Percentiles rank a stretch among this genome's conserved stretches.
phyloP scores from a whole-genome alignment of 2,329 filamentous ascomycete species.

The Colletotrichum graminicola region DNA sequence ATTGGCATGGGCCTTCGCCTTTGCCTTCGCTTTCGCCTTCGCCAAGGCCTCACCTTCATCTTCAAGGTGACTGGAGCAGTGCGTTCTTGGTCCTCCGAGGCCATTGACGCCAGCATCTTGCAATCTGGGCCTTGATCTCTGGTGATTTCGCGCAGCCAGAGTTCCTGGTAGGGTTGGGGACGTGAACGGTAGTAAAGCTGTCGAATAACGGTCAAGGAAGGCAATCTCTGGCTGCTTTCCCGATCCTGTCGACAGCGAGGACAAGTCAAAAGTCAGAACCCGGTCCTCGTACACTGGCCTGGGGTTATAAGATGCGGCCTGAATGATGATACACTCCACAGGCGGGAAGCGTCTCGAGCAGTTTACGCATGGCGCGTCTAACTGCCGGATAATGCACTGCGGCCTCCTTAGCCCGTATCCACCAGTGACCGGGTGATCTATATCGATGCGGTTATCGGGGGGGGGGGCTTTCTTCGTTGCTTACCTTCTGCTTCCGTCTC shows the following conservation, averaged over 20 bases:
- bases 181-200: not conserved
- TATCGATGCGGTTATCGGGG: not conserved
- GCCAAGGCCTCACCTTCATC: not conserved
- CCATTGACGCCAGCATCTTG: not conserved
- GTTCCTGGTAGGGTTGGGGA: not conserved
- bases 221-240: conserved; percentile 11
- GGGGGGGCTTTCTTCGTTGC: not conserved
- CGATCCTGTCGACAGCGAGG: conserved; percentile 18
- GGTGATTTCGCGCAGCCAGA: not conserved
- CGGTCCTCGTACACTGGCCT: conserved; percentile 34
- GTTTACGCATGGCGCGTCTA: conserved; percentile 35
- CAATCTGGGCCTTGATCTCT: not conserved
- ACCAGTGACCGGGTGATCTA: not conserved
- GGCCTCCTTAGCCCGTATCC: conserved; percentile 1
- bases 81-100: not conserved
- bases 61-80: not conserved
- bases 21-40: not conserved
- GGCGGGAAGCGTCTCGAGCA: conserved; percentile 42
- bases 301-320: conserved; percentile 18
- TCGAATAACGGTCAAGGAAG: not conserved
- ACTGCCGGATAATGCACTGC: conserved; percentile 42
- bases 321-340: conserved; percentile 40
- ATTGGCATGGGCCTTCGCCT: conserved; percentile 12
- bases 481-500: conserved; percentile 43
- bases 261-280: conserved; percentile 36